Conservation (phyloP, 306 rosid genomes). For the Cicer cuneatum region DNA sequence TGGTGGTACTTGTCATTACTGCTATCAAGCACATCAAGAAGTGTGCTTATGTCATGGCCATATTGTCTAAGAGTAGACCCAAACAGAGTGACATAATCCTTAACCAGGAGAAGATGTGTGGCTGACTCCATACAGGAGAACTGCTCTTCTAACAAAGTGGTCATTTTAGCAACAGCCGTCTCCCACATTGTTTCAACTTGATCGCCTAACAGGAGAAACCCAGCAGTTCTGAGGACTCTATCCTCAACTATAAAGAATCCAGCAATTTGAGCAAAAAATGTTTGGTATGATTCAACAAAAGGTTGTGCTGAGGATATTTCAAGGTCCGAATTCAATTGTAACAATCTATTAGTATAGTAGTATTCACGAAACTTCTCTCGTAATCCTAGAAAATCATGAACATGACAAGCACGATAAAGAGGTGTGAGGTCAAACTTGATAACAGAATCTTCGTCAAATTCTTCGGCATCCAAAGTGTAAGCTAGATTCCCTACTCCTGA, state of each 20-base stretch:
- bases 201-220: conserved; percentile 65
- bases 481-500: conserved; percentile 60
- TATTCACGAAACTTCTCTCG: conserved; percentile 79
- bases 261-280: conserved; percentile 84
- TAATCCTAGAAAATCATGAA: conserved; percentile 78
- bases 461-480: conserved; percentile 74
- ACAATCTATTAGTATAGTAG: conserved; percentile 82
- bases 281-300: conserved; percentile 85
- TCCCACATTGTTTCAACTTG: conserved; percentile 91
- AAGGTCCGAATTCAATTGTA: conserved; percentile 89
- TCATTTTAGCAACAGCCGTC: conserved; percentile 69
- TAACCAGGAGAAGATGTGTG: conserved; percentile 88
- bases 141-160: conserved; percentile 72
- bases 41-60: conserved; percentile 71
- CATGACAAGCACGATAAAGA: conserved; percentile 84
- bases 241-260: conserved; percentile 96
- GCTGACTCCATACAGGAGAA: conserved; percentile 81
- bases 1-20: conserved; percentile 71
- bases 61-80: conserved; percentile 78
- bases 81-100: conserved; percentile 86
- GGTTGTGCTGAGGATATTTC: conserved; percentile 78
- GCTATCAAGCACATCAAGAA: conserved; percentile 77
- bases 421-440: conserved; percentile 81
- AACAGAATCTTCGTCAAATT: conserved; percentile 72
- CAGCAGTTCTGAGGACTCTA: conserved; percentile 83